phyloP scores from a whole-genome alignment of 352 stramenopile species.

The Globisporangium barbulae region DNA sequence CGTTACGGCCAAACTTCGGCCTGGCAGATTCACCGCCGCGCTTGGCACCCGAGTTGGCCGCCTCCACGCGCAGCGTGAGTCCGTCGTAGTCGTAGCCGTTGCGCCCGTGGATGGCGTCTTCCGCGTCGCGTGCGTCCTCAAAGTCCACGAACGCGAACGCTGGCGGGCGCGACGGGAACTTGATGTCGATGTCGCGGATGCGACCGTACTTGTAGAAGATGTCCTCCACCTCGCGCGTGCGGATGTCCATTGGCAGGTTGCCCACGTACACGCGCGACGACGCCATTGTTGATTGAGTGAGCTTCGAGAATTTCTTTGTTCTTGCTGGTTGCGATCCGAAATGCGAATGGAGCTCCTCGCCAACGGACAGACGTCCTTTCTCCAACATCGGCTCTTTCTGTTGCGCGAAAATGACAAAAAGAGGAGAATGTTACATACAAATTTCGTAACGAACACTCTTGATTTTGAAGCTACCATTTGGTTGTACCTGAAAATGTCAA shows the following conservation, averaged over 20 bases:
- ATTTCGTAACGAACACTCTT: too few species aligned
- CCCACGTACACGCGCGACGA: constrained; percentile 60
- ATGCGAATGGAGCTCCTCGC: background rate
- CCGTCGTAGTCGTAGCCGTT: constrained; percentile 63
- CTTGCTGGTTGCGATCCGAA: constrained; percentile 10
- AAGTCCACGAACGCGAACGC: constrained; percentile 78
- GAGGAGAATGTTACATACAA: background rate
- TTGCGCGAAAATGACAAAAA: background rate
- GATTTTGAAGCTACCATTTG: background rate
- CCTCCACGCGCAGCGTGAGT: constrained; percentile 51
- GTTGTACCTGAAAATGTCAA: background rate
- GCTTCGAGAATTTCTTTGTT: background rate
- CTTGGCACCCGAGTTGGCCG: constrained; percentile 35
- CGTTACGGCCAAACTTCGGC: constrained; percentile 35
- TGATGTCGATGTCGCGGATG: constrained; percentile 63
- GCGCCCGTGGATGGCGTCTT: constrained; percentile 53
- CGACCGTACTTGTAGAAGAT: constrained; percentile 74
- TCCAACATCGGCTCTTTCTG: background rate
- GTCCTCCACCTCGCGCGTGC: constrained; percentile 69
- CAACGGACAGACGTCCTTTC: constrained; percentile 7
- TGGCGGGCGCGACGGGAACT: constrained; percentile 57
- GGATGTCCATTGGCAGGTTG: constrained; percentile 72
- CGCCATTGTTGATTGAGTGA: constrained; percentile 23
- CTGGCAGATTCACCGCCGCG: constrained; percentile 12
- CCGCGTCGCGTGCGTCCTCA: constrained; percentile 60